phyloP scores from a whole-genome alignment of 352 stramenopile species.

The Phytophthora cactorum region DNA sequence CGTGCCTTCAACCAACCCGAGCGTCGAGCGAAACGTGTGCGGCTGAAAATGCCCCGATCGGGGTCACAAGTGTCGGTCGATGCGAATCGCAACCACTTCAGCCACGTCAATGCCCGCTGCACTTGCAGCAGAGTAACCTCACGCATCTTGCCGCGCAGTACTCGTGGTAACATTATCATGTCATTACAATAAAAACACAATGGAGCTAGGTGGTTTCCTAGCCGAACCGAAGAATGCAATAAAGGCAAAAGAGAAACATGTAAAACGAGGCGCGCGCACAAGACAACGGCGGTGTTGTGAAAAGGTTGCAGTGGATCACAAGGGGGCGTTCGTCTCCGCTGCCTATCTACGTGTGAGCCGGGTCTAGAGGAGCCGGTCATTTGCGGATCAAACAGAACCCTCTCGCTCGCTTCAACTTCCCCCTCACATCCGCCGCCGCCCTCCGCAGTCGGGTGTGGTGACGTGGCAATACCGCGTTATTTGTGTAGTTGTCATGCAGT shows the following conservation, averaged over 20 bases:
- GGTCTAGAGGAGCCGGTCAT: slow-evolving; percentile 8
- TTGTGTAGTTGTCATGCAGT: slow-evolving; percentile 27
- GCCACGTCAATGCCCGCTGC: background rate
- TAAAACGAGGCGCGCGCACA: slow-evolving; percentile 13
- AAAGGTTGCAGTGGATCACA: slow-evolving; percentile 5
- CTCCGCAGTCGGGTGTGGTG: slow-evolving; percentile 11
- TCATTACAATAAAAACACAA: slow-evolving; percentile 16
- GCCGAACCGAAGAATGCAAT: slow-evolving; percentile 11
- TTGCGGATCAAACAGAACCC: slow-evolving; percentile 7
- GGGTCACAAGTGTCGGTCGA: background rate
- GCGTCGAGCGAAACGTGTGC: slow-evolving; percentile 7
- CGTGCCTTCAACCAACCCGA: slow-evolving; percentile 25
- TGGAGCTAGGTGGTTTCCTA: background rate
- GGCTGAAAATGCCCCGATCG: slow-evolving; percentile 9
- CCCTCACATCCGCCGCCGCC: slow-evolving; percentile 7
- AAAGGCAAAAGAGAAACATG: slow-evolving; percentile 19
- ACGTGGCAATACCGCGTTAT: slow-evolving; percentile 15
- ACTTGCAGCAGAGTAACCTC: background rate
- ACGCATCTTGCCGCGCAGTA: background rate
- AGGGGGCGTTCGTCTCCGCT: slow-evolving; percentile 9
- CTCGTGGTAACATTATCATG: slow-evolving; percentile 1
- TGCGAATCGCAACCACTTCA: slow-evolving; percentile 1
- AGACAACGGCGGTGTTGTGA: slow-evolving; percentile 8
- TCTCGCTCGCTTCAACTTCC: slow-evolving; percentile 17
- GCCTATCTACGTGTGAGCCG: slow-evolving; percentile 26